Evolutionary conservation across 2,329 filamentous ascomycete species (phyloP).

Genomic region (Fusarium vanettenii): DNA sequence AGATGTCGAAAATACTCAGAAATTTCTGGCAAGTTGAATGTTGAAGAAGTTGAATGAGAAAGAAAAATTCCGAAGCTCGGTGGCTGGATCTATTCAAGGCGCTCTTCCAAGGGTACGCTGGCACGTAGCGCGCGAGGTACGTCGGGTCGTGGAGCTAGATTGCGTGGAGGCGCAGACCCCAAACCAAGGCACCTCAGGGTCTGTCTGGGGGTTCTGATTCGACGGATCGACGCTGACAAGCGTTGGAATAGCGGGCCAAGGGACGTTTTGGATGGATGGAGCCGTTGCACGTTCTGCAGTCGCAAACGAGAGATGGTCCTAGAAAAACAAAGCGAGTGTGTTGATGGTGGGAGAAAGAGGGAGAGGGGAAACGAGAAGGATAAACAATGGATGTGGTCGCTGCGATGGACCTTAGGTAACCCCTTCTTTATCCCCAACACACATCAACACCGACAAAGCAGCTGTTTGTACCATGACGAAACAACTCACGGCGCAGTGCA

Average conservation of each 20-base stretch:
- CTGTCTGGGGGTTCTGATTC: constrained; percentile 30
- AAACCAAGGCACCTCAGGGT: constrained; percentile 21
- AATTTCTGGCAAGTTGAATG: not conserved
- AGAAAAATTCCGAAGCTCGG: constrained; percentile 21
- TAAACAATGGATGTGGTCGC: not conserved
- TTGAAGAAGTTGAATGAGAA: not conserved
- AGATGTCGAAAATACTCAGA: not conserved
- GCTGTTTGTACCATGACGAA: constrained; percentile 31
- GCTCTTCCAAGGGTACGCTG: constrained; percentile 31
- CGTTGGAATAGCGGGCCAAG: constrained; percentile 33
- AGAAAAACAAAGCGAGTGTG: constrained; percentile 15
- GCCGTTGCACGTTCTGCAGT: constrained; percentile 17
- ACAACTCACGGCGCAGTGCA: constrained; percentile 35
- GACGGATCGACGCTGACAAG: constrained; percentile 23
- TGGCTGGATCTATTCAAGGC: constrained; percentile 31
- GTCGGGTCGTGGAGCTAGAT: constrained; percentile 25
- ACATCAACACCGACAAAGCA: not conserved
- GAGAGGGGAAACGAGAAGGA: not conserved
- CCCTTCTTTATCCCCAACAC: constrained; percentile 14
- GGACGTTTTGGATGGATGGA: constrained; percentile 15
- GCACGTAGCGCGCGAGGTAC: constrained; percentile 8
- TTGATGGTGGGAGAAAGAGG: not conserved
- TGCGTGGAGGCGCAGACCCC: constrained; percentile 32
- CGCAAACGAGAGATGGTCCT: constrained; percentile 21
- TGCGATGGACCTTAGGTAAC: constrained; percentile 15